These are phyloP conservation scores for Pinus taeda DNA, from an alignment of 75 land plant genomes.

Conservation along the genomic window DNA sequence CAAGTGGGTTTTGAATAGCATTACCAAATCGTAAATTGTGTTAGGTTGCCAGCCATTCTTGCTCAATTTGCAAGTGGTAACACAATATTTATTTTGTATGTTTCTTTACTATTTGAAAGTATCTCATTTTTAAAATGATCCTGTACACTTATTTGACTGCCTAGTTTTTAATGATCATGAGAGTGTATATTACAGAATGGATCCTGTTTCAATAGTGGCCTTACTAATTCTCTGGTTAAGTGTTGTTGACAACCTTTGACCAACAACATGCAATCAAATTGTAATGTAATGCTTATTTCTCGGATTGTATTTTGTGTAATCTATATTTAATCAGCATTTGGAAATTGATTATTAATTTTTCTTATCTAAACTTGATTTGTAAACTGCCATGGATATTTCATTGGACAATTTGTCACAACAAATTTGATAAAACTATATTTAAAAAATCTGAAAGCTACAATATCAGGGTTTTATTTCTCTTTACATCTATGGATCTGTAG, in stretches of 20 bases:
- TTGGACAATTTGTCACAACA: no score
- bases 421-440: no score
- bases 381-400: no score
- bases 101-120: neutral
- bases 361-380: neutral
- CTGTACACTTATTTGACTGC: neutral
- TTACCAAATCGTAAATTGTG: neutral
- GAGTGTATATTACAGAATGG: neutral
- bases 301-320: neutral
- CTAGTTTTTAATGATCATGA: neutral
- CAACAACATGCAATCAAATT: neutral
- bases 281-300: neutral
- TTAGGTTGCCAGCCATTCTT: neutral
- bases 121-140: neutral
- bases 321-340: neutral
- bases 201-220: neutral
- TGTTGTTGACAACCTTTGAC: neutral
- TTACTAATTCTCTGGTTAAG: neutral
- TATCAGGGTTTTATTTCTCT: no score
- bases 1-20: slow-evolving; percentile 45
- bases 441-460: no score
- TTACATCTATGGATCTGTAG: no score
- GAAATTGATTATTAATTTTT: neutral
- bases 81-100: neutral
- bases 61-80: neutral